Evolutionary conservation across 306 rosid genomes (phyloP).

Genomic region (barrel medic (Medicago truncatula)): MtrunA17r5.0-ANR NC_053044.1:50969001-50969500

Average conservation of each 20-base stretch:
- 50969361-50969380: conserved; percentile 83
- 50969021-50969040: conserved; percentile 59
- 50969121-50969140: conserved; percentile 82
- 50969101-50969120: conserved; percentile 71
- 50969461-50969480: conserved; percentile 22
- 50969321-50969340: conserved; percentile 88
- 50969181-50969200: conserved; percentile 68
- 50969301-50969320: conserved; percentile 56
- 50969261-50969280: neutral
- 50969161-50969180: conserved; percentile 61
- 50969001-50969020: conserved; percentile 78
- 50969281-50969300: conserved; percentile 21
- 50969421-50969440: conserved; percentile 68
- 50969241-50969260: neutral
- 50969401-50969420: conserved; percentile 86
- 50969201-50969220: conserved; percentile 61
- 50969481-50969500: conserved; percentile 1
- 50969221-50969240: conserved; percentile 17
- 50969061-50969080: neutral
- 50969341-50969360: conserved; percentile 83
- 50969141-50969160: conserved; percentile 78
- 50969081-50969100: conserved; percentile 29
- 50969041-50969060: neutral
- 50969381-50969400: conserved; percentile 91
- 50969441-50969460: neutral